A percentile compares a stretch with the other conserved stretches of the same genome.
Conservation (phyloP, 306 rosid genomes). For the Ziziphus jujuba region DNA sequence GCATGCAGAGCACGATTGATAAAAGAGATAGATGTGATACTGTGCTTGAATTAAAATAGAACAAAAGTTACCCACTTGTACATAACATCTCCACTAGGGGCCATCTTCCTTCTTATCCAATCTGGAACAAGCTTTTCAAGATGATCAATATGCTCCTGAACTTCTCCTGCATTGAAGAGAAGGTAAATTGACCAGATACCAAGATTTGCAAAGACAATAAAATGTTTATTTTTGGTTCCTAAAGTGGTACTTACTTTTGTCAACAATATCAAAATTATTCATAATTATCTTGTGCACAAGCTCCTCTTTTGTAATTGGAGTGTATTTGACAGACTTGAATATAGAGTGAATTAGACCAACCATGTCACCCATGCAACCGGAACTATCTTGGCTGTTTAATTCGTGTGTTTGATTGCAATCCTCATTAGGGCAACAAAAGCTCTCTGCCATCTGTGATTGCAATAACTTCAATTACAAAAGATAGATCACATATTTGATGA, state of each 20-base stretch:
- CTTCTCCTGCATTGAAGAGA: slow-evolving; percentile 50
- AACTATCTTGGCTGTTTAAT: slow-evolving; percentile 7
- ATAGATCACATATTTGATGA: too few species aligned
- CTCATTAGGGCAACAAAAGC: slow-evolving; percentile 22
- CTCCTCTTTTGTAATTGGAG: slow-evolving; percentile 66
- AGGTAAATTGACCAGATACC: slow-evolving; percentile 21
- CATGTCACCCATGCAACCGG: slow-evolving; percentile 42
- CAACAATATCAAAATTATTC: slow-evolving; percentile 50
- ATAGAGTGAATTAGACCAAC: slow-evolving; percentile 54
- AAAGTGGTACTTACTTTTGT: slow-evolving; percentile 46
- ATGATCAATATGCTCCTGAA: slow-evolving; percentile 51
- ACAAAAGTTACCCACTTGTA: slow-evolving; percentile 41
- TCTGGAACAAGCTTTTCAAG: slow-evolving; percentile 56
- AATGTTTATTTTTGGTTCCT: slow-evolving; percentile 12
- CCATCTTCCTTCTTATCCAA: slow-evolving; percentile 53
- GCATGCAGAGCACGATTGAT: not conserved
- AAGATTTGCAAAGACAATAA: slow-evolving; percentile 20
- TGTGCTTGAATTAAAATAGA: not conserved
- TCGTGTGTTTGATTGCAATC: slow-evolving; percentile 22
- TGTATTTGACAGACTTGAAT: slow-evolving; percentile 47
- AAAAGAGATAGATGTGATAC: not conserved
- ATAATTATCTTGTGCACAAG: slow-evolving; percentile 65
- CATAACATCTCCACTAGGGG: slow-evolving; percentile 46
- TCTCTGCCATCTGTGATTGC: slow-evolving; percentile 36
- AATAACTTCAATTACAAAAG: too few species aligned